phyloP scores from a whole-genome alignment of 2,329 filamentous ascomycete species.

The Microthyrium microscopicum region DNA sequence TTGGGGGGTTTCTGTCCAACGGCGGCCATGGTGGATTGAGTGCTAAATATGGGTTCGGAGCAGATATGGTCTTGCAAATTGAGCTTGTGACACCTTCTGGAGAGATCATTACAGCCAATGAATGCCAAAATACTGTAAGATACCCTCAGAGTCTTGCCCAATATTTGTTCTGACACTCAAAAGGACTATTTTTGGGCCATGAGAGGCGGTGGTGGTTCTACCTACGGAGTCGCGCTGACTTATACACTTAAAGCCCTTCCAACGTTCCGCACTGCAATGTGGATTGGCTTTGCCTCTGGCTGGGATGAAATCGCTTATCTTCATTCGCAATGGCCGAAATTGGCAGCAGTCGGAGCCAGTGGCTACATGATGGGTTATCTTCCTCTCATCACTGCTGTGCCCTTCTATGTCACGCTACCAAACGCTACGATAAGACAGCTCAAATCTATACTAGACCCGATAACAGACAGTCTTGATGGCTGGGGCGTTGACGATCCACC shows the following conservation, averaged over 20 bases:
- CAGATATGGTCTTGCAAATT: constrained; percentile 23
- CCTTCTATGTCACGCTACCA: not conserved
- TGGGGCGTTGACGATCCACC: not conserved
- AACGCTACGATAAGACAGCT: constrained; percentile 1
- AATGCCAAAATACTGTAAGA: constrained; percentile 10
- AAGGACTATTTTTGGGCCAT: constrained; percentile 7
- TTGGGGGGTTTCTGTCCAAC: constrained; percentile 5
- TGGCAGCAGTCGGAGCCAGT: constrained; percentile 4
- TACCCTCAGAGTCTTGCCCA: too few relatives aligned
- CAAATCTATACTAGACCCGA: constrained; percentile 3
- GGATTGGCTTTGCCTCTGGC: constrained; percentile 1
- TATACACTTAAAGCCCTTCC: constrained; percentile 6
- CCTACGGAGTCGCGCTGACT: not conserved
- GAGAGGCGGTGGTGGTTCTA: constrained; percentile 5
- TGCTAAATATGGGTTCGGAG: constrained; percentile 19
- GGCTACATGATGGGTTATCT: constrained; percentile 6
- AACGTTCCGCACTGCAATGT: constrained; percentile 1
- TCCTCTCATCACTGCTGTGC: not conserved
- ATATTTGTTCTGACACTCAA: too few relatives aligned
- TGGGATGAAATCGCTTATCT: constrained; percentile 5
- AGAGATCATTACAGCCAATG: constrained; percentile 21
- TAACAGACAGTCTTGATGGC: not conserved
- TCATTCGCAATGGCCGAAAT: constrained; percentile 5
- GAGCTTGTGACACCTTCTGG: constrained; percentile 23
- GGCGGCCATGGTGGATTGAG: constrained; percentile 21